A percentile compares a stretch with the other conserved stretches of the same genome.
These are phyloP conservation scores for Remersonia thermophila DNA, from an alignment of 2,329 filamentous ascomycete genomes.

Conservation along the genomic window DNA sequence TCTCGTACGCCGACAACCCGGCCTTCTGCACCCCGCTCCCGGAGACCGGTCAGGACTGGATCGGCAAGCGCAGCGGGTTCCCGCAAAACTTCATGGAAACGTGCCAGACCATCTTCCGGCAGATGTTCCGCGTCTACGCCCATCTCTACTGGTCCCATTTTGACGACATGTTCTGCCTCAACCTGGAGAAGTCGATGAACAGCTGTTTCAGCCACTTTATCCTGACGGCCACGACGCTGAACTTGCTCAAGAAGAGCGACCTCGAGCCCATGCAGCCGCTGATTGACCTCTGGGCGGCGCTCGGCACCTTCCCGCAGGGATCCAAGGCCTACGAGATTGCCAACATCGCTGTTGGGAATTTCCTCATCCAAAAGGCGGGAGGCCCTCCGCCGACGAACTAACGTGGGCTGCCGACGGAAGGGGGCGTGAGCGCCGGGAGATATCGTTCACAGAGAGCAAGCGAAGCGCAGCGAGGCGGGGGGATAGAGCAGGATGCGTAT, in stretches of 20 bases:
- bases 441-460: too few relatives aligned
- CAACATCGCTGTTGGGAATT: slow-evolving; percentile 48
- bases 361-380: slow-evolving; percentile 35
- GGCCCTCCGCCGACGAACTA: slow-evolving; percentile 11
- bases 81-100: slow-evolving; percentile 80
- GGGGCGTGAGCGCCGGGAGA: not conserved
- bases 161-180: slow-evolving; percentile 71
- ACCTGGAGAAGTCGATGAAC: slow-evolving; percentile 70
- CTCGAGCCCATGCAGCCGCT: slow-evolving; percentile 92
- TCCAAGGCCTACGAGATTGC: slow-evolving; percentile 55
- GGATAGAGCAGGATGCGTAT: not conserved
- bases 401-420: not conserved
- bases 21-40: slow-evolving; percentile 41
- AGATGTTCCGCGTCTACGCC: slow-evolving; percentile 97
- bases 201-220: slow-evolving; percentile 81
- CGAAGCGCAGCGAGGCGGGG: too few relatives aligned
- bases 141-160: slow-evolving; percentile 98
- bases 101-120: slow-evolving; percentile 87
- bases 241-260: slow-evolving; percentile 78
- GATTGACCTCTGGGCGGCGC: slow-evolving; percentile 82
- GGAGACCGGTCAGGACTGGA: slow-evolving; percentile 59
- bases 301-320: slow-evolving; percentile 73
- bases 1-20: slow-evolving; percentile 54
- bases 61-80: slow-evolving; percentile 87
- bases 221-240: slow-evolving; percentile 65